Conservation (phyloP, 2,329 filamentous ascomycete genomes). For the Penicillium sp. region DNA sequence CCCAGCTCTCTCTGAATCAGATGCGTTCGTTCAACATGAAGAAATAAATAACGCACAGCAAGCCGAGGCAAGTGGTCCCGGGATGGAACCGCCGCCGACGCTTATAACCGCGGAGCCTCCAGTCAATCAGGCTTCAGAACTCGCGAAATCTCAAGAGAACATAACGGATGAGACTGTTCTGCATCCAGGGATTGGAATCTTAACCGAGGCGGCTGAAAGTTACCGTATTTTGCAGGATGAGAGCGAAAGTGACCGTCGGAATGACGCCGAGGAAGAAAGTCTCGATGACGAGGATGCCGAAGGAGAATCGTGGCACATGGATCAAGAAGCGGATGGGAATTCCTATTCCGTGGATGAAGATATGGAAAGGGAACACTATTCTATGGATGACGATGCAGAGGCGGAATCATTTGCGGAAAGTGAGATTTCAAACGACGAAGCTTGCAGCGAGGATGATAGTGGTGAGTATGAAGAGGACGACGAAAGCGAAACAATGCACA, state of each 20-base stretch:
- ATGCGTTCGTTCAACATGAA: no score
- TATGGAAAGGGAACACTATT: conserved; percentile 1
- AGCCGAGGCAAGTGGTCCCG: no score
- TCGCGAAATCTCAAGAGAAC: conserved; percentile 4
- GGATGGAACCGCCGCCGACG: no score
- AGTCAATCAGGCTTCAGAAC: neutral
- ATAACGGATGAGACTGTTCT: neutral
- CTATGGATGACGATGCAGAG: conserved; percentile 3
- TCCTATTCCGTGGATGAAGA: conserved; percentile 2
- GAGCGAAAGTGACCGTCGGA: conserved; percentile 4
- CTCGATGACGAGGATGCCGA: conserved; percentile 7
- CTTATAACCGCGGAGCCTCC: no score
- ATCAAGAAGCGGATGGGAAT: no score
- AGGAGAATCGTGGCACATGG: neutral
- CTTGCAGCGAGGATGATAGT: neutral
- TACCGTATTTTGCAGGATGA: neutral
- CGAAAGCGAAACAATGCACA: conserved; percentile 4
- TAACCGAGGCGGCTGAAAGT: neutral
- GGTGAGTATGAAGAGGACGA: conserved; percentile 14
- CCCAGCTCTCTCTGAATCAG: no score
- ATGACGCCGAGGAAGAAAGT: conserved; percentile 10
- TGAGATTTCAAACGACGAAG: neutral
- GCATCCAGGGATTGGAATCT: conserved; percentile 4
- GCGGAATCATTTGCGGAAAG: neutral
- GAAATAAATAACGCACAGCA: no score